These are phyloP conservation scores for Toxicodendron radicans DNA, from an alignment of 345 rosid genomes.

Conservation along the genomic window DNA sequence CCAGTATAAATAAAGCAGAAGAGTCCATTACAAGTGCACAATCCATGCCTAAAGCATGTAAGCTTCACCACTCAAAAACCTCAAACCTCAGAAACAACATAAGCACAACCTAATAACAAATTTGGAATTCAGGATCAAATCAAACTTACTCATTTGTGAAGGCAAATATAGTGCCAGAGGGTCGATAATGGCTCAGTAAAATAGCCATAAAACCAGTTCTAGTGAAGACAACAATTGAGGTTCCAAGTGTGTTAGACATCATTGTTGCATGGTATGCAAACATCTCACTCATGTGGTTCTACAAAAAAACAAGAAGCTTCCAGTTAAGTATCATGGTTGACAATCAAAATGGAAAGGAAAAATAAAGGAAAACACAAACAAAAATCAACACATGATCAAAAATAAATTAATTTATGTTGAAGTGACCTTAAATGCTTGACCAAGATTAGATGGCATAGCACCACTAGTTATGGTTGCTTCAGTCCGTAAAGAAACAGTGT, in stretches of 20 bases:
- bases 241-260: constrained; percentile 99
- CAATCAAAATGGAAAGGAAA: constrained; percentile 8
- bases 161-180: constrained; percentile 90
- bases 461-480: constrained; percentile 85
- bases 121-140: neutral
- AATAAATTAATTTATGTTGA: neutral
- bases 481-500: constrained; percentile 86
- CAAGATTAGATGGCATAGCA: constrained; percentile 84
- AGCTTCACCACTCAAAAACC: neutral
- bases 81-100: constrained; percentile 7
- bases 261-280: constrained; percentile 99
- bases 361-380: neutral
- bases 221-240: constrained; percentile 94
- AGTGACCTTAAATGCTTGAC: constrained; percentile 77
- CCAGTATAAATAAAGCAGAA: neutral
- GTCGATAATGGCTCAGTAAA: constrained; percentile 92
- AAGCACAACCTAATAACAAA: neutral
- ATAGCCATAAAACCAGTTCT: constrained; percentile 97
- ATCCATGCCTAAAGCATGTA: neutral
- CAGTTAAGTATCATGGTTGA: constrained; percentile 17
- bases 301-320: constrained; percentile 28
- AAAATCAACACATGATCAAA: neutral
- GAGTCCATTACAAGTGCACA: neutral
- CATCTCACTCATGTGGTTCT: constrained; percentile 99
- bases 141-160: constrained; percentile 84